Evolutionary conservation across 257 asterid species (phyloP), one percentile per base, ranked within the genome.

Genomic region (Coffea canephora): DNA sequence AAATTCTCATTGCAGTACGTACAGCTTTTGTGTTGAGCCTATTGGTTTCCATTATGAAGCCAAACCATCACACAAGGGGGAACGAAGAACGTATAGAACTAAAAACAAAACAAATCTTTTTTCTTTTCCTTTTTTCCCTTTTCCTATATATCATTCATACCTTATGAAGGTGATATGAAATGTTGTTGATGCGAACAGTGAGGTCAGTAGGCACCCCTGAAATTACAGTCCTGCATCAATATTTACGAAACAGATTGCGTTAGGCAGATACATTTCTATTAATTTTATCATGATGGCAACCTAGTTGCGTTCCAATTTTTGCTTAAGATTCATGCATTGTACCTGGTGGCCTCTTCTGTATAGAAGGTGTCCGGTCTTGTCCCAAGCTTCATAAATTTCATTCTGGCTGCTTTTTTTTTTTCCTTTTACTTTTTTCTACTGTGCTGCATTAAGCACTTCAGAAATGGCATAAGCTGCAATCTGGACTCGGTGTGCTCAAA

Each of bases 371-470:
- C 98, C 25, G 96, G 95, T 73, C 89, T 86, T 23, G 88, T 82
- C 67, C 98, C 97, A 14, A 93, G 90, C 83, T 92, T 90, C 98
- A 93, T 90, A 65, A 86, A 93, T 94, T 93, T 93, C 97, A 93
- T 93, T 23, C 83, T 83, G 73, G n/a, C 48, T 68, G 67, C 66
- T 23, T 65, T 64, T 62, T 50, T 64, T 39, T 39, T 39, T 39
- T 39, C 4, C 41, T 39, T 39, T 39, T 39, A 39, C 4, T 39
- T 39, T 39, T 39, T 39, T 39, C 41, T 62, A 16, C 57, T 34
- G 39, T 48, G 61, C 61, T 34, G 73, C 78, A 69, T 76, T 59
- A 31, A 69, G 67, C 55, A 25, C 15, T 39, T 49, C 16, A 81
- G 43, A 27, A 39, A 13, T 39, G 43, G 18, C 73, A 73, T 23